phyloP scores from a whole-genome alignment of 805 yeast genomes.

The Saccharomycopsis capsularis region DNA sequence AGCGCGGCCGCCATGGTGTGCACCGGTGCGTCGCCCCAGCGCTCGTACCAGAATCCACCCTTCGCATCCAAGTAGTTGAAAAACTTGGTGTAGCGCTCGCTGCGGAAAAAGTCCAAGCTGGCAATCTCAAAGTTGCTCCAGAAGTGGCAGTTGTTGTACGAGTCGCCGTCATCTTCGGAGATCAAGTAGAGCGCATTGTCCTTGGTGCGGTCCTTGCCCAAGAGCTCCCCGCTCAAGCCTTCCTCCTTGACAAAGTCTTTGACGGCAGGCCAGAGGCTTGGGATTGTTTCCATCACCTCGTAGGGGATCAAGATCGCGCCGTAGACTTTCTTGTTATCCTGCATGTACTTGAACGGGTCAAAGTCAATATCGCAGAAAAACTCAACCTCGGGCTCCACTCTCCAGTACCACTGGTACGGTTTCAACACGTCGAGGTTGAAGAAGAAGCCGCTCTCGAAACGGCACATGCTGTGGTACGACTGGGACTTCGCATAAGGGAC shows the following conservation, averaged over 20 bases:
- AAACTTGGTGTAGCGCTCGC: conserved; percentile 45
- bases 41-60: conserved; percentile 66
- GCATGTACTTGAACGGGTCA: conserved; percentile 81
- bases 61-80: conserved; percentile 51
- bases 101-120: conserved; percentile 48
- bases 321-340: conserved; percentile 68
- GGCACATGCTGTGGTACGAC: conserved; percentile 87
- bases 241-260: conserved; percentile 48
- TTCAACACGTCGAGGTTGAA: conserved; percentile 66
- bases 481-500: conserved; percentile 58
- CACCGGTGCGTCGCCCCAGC: conserved; percentile 79
- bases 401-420: conserved; percentile 82
- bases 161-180: conserved; percentile 57
- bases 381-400: conserved; percentile 90
- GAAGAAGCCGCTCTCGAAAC: conserved; percentile 87
- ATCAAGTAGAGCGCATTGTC: conserved; percentile 63
- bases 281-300: conserved; percentile 79
- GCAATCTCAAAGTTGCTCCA: conserved; percentile 69
- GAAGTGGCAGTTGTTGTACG: conserved; percentile 50
- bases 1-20: conserved; percentile 59
- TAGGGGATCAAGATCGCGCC: conserved; percentile 79
- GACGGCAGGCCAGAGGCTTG: conserved; percentile 70
- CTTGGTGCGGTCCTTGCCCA: conserved; percentile 29
- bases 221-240: conserved; percentile 32
- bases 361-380: conserved; percentile 79